A percentile compares a stretch with the other conserved stretches of the same genome.
These are phyloP conservation scores for Trichomonas gallinae DNA, from an alignment of 208 protist species.

Conservation along the genomic window DNA sequence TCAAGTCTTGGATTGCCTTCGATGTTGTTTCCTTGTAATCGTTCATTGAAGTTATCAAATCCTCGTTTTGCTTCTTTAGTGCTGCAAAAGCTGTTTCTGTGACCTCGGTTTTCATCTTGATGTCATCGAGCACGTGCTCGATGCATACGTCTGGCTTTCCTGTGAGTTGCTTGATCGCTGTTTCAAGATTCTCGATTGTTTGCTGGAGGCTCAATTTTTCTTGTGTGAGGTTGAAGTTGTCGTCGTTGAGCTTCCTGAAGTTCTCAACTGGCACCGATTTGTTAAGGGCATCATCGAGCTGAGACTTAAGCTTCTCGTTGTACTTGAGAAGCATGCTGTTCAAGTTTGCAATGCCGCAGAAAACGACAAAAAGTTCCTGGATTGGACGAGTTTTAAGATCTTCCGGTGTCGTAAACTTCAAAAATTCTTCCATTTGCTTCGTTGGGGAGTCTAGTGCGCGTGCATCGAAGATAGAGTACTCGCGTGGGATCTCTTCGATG, in stretches of 20 bases:
- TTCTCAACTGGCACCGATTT: not conserved
- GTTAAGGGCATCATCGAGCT: not conserved
- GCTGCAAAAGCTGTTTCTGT: not conserved
- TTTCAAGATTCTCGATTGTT: not conserved
- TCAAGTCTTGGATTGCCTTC: not conserved
- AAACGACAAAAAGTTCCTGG: not conserved
- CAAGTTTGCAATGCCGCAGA: not conserved
- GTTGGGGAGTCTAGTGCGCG: not conserved
- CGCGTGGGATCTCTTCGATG: not conserved
- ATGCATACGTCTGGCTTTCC: not conserved
- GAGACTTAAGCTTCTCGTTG: not conserved
- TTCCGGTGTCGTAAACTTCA: not conserved
- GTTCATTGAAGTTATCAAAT: not conserved
- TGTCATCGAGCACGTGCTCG: not conserved
- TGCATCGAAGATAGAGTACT: not conserved
- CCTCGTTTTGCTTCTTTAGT: not conserved
- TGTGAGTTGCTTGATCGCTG: not conserved
- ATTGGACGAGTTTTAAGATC: not conserved
- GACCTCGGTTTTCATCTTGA: not conserved
- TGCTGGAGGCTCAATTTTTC: not conserved
- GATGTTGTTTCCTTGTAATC: not conserved
- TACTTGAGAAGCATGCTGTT: not conserved
- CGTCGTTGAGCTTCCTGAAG: not conserved
- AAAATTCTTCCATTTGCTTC: not conserved
- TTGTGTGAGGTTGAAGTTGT: not conserved